Evolutionary conservation across 176 grass and related monocot genomes (phyloP), one percentile per base, ranked within the genome.

Genomic region (Calamus simplicifolius): DNA sequence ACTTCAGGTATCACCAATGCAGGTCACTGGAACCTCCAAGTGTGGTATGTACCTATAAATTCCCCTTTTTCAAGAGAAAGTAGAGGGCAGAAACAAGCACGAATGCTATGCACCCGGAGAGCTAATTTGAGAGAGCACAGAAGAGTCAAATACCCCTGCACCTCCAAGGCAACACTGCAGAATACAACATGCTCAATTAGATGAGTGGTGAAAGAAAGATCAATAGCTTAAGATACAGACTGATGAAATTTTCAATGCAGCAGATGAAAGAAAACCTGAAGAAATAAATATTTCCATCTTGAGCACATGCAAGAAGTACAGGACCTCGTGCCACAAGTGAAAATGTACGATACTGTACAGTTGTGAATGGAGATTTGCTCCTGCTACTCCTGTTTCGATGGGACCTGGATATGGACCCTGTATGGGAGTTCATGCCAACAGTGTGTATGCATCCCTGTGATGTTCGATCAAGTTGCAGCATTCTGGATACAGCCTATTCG

Each of bases 31-130:
- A 43, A 43, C 35, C 35, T 12, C 8, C 12, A 43, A 10, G 35
- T 3, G 35, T 43, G 35, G 13, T 43, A 43, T 43, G 35, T 43
- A 98, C 93, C 93, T 73, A 98, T 78, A 59, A 98, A 98, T 72
- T 98, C 87, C n/a, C 93, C 93, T 89, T 98, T 98, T 63, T 92
- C 93, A 68, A 92, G 93, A 54, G 87, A 98, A 92, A 98, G 84
- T 49, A 98, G 81, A 16, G 88, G 93, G 31, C 93, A 98, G 73
- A 98, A 98, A 78, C 81, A 98, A 62, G 88, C 81, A 65, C 73
- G 59, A 48, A 89, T 83, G 59, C 62, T 83, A 57, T 88, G 85
- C 51, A 81, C 48, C 0, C 79, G 61, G 12, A 88, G 70, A 6
- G 76, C 76, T 81, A 98, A 69, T 80, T 98, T 98, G 70, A 98